These are phyloP conservation scores for Neonectria coccinea DNA, from an alignment of 2,329 filamentous ascomycete genomes.

Conservation along the genomic window DNA sequence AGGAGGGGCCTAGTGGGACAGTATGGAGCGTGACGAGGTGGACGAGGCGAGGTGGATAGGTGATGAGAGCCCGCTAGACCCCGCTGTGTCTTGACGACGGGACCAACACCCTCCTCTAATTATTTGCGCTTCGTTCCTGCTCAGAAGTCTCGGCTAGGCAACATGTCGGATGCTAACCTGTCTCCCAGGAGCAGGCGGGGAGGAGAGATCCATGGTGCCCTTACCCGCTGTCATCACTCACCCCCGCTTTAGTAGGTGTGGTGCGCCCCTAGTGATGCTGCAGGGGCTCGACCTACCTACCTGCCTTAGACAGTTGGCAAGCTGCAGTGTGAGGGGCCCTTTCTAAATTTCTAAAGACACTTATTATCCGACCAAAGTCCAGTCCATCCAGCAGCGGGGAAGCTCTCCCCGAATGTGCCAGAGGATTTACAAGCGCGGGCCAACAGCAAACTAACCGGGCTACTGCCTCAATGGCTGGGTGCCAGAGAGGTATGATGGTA, in stretches of 20 bases:
- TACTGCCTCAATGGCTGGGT: background rate
- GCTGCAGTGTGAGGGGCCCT: background rate
- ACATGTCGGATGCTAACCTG: background rate
- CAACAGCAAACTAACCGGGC: background rate
- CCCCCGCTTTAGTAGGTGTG: background rate
- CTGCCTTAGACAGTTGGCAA: background rate
- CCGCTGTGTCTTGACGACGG: background rate
- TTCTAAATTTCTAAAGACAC: background rate
- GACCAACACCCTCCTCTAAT: background rate
- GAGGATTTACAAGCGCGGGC: background rate
- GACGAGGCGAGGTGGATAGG: no score
- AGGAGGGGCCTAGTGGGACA: background rate
- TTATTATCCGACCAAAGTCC: background rate
- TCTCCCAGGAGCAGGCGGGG: background rate
- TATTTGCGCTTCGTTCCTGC: no score
- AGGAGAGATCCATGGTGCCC: background rate
- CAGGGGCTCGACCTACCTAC: background rate
- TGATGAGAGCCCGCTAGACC: slow-evolving; percentile 3
- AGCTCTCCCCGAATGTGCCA: slow-evolving; percentile 1
- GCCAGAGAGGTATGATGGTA: background rate
- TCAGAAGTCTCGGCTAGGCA: background rate
- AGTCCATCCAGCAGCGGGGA: background rate
- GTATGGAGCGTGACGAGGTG: no score
- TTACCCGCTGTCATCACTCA: background rate
- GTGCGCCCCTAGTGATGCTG: slow-evolving; percentile 2